phyloP scores from a whole-genome alignment of 2,329 filamentous ascomycete species.

The Aureobasidium sp. region DNA sequence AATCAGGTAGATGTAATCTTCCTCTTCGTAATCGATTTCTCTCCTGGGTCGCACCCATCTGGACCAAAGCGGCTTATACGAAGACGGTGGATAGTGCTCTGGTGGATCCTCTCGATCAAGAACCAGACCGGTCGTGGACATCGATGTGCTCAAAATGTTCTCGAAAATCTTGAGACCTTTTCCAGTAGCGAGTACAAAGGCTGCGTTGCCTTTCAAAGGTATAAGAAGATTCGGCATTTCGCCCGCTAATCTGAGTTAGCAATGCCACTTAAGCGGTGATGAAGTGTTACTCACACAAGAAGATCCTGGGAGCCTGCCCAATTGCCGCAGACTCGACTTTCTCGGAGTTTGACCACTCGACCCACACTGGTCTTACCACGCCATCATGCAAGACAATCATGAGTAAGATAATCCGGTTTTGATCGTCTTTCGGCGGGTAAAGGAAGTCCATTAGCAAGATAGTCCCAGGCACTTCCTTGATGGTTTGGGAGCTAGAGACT shows the following conservation, averaged over 20 bases:
- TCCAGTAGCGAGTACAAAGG: slow-evolving; percentile 16
- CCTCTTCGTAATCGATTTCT: slow-evolving; percentile 53
- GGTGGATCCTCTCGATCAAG: neutral
- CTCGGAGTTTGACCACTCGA: slow-evolving; percentile 26
- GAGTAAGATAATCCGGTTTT: slow-evolving; percentile 66
- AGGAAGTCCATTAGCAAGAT: slow-evolving; percentile 86
- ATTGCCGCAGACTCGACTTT: neutral
- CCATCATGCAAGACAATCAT: slow-evolving; percentile 47
- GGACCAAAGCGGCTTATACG: slow-evolving; percentile 51
- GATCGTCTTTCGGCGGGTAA: slow-evolving; percentile 58
- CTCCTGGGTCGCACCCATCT: slow-evolving; percentile 77
- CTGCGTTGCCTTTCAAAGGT: slow-evolving; percentile 15
- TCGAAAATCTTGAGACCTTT: slow-evolving; percentile 6
- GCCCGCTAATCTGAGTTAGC: slow-evolving; percentile 2
- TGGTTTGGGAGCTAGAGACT: slow-evolving; percentile 47
- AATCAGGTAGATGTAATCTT: slow-evolving; percentile 77
- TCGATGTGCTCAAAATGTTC: slow-evolving; percentile 1
- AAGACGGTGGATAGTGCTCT: neutral
- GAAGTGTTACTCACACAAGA: neutral
- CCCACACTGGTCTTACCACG: slow-evolving; percentile 33
- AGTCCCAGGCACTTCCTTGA: slow-evolving; percentile 53
- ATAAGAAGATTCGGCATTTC: slow-evolving; percentile 18
- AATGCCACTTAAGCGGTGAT: neutral
- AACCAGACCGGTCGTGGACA: no score
- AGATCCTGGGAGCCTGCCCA: slow-evolving; percentile 1